Percentiles rank a stretch among this genome's conserved stretches.
Conservation (phyloP, 306 rosid genomes). For the Acmispon strigosus region DNA sequence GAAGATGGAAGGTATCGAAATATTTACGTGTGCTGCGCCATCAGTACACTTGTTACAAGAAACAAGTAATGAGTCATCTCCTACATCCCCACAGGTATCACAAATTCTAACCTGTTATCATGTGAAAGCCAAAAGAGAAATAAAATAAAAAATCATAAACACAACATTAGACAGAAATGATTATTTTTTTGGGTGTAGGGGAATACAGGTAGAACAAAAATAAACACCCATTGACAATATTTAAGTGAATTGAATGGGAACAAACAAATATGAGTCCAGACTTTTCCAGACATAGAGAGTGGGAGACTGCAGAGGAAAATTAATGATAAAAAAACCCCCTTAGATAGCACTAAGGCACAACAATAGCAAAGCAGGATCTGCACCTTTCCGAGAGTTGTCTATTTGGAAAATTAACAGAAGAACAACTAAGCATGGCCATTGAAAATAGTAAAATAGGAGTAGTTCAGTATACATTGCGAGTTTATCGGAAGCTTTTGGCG, state of each 20-base stretch:
- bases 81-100: conserved; percentile 33
- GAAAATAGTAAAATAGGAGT: not conserved
- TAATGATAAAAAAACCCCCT: not conserved
- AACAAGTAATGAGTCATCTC: conserved; percentile 7
- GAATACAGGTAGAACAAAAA: not conserved
- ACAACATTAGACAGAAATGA: not conserved
- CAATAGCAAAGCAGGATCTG: too few species aligned
- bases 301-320: not conserved
- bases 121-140: not conserved
- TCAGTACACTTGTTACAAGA: conserved; percentile 25
- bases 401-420: not conserved
- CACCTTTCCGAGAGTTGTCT: not conserved
- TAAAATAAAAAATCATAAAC: not conserved
- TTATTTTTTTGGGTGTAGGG: not conserved
- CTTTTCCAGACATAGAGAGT: not conserved
- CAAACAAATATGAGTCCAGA: not conserved
- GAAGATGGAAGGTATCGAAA: not conserved
- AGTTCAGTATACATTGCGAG: not conserved
- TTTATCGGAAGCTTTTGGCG: not conserved
- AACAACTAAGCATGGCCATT: not conserved
- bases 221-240: not conserved
- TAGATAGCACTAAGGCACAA: too few species aligned
- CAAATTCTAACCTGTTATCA: conserved; percentile 31
- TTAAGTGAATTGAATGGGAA: not conserved
- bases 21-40: conserved; percentile 37